Evolutionary conservation across 148 eudicot species (phyloP), one percentile per base, ranked within the genome.

Genomic region (Fagopyrum esculentum): DNA sequence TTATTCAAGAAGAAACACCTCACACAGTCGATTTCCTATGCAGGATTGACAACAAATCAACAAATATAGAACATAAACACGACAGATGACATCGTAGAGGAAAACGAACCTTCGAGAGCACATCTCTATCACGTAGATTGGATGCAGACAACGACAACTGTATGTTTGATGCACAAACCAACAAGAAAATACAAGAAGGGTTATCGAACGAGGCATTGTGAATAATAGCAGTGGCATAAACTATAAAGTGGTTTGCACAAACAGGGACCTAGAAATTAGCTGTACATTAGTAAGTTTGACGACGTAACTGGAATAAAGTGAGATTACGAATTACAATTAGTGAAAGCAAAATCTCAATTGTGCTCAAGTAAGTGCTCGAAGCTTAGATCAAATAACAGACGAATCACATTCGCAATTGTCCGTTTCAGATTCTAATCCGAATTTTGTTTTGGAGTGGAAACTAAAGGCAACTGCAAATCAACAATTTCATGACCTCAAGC

Each of bases 111-210:
- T 92, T 92, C 71, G 97, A 95, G 83, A 95, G 86, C 81, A 90
- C 83, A 78, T 95, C 97, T 51, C 87, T 82, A 75, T 95, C 90
- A 76, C 89, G 88, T 74, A 95, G 87, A 77, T 89, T 82, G 80
- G 96, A 78, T 77, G 94, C 97, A 55, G 99, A 89, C 59, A 95
- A 74, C 48, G 99, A 90, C 73, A 95, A 79, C 99, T 95, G 97
- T 82, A 71, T 15, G 78, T 73, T 19, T 59, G 26, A 76, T 30
- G 64, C 73, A 69, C 17, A 75, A 72, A 81, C 57, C 26, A 74
- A 71, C 57, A 45, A 46, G 29, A 71, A 71, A 71, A 46, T 26
- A 71, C 55, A 71, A 71, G 16, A 71, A 46, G 15, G 6, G 52
- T 45, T 45, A 71, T 79, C 44, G 73, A 46, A 71, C 50, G 49